Percentiles rank a stretch among this genome's conserved stretches.
Conservation (phyloP, 441 rosid genomes). For the Biscutella laevigata region DNA sequence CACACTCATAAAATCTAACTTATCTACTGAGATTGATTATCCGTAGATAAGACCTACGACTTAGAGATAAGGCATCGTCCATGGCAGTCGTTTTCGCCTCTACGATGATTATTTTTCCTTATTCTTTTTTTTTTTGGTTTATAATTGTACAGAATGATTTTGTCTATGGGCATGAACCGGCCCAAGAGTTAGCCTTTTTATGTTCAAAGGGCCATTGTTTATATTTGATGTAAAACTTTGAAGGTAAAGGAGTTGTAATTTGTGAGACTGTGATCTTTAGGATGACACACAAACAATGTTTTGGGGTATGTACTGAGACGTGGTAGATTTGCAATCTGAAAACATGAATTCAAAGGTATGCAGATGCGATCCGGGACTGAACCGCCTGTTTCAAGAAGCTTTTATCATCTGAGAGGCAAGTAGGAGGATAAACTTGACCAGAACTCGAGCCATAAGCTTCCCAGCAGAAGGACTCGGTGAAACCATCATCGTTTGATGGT, state of each 20-base stretch:
- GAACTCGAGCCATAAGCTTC: conserved; percentile 56
- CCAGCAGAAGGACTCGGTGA: conserved; percentile 63
- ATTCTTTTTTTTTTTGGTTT: not conserved
- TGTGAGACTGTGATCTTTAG: no score
- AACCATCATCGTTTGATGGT: conserved; percentile 29
- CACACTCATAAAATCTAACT: conserved; percentile 11
- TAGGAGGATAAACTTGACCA: conserved; percentile 52
- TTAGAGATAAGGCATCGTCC: conserved; percentile 2
- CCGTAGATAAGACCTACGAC: conserved; percentile 6
- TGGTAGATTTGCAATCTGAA: conserved; percentile 3
- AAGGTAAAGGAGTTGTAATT: no score
- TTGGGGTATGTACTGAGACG: not conserved
- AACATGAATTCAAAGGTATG: conserved; percentile 29
- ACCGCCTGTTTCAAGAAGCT: conserved; percentile 37
- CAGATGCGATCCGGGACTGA: conserved; percentile 16
- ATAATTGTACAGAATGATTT: not conserved
- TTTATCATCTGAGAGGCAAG: conserved; percentile 40
- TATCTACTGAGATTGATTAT: conserved; percentile 7
- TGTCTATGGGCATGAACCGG: not conserved
- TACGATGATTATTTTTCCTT: not conserved
- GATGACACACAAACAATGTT: no score
- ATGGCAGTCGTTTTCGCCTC: not conserved
- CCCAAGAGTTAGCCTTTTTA: not conserved
- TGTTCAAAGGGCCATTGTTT: not conserved
- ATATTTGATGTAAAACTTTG: no score